Evolutionary conservation across 257 asterid species (phyloP).

Genomic region (Fraxinus pennsylvanica): DNA sequence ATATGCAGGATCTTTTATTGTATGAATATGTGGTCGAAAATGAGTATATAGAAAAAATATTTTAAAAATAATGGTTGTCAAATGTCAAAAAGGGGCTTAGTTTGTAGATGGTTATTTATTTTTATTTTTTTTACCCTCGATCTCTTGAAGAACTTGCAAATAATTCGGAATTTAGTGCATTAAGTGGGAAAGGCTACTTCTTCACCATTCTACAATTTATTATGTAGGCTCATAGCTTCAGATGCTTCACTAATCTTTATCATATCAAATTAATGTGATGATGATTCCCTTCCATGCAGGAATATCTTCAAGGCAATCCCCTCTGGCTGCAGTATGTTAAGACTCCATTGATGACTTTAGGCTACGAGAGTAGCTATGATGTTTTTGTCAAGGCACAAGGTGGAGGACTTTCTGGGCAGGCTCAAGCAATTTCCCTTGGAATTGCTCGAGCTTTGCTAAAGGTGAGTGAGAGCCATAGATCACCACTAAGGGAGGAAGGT

Average conservation of each 20-base stretch:
- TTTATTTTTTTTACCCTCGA: too few relatives aligned
- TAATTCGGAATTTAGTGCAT: background rate
- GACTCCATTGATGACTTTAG: constrained; percentile 75
- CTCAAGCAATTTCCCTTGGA: constrained; percentile 92
- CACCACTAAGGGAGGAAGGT: constrained; percentile 81
- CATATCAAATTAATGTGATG: background rate
- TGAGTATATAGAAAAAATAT: too few relatives aligned
- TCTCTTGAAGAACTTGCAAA: too few relatives aligned
- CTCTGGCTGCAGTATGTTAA: constrained; percentile 89
- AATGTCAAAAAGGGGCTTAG: too few relatives aligned
- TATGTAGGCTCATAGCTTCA: constrained; percentile 1
- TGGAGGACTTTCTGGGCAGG: constrained; percentile 94
- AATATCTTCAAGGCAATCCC: constrained; percentile 97
- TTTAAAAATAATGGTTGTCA: too few relatives aligned
- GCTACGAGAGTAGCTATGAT: constrained; percentile 86
- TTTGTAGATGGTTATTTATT: background rate
- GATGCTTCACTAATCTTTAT: background rate
- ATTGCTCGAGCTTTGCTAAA: constrained; percentile 93
- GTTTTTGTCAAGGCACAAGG: constrained; percentile 93
- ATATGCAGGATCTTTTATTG: too few relatives aligned
- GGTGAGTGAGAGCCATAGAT: constrained; percentile 79
- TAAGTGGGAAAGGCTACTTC: constrained; percentile 2
- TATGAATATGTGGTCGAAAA: too few relatives aligned
- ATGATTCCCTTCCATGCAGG: constrained; percentile 44
- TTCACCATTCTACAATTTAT: background rate